Base-by-base conservation (phyloP, 495 filamentous ascomycete genomes). In the Rostrohypoxylon terebratum region DNA sequence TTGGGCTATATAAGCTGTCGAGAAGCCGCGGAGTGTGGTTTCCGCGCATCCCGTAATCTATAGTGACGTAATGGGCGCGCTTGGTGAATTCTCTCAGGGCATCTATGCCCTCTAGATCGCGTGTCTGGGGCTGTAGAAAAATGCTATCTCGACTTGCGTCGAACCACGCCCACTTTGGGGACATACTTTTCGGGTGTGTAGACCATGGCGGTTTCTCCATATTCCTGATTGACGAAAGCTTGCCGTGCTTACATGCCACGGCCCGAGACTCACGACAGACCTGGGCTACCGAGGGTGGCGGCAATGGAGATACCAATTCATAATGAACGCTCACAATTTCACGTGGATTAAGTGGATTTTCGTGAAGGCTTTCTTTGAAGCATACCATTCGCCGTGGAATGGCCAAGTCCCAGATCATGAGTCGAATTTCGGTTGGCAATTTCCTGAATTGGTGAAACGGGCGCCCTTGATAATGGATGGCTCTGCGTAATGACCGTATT, bases 391-490 rank as follows among this genome's bases (percentile, higher is more conserved):
- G 47, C 9, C 38, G 23, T 23, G 58, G 66, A 1, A 53, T 55
- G n/a, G 66, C 66, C 21, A 63, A 33, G 10, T 59, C 59, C 66
- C 66, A 69, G 14, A 69, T 63, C 59, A 69, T 69, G 13, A 16
- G 1, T 18, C 66, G 51, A 13, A 69, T 44, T 40, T 69, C 59
- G 8, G n/a, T 18, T n/a, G 66, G 66, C 3, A 69, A 59, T 13
- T 10, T 63, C 42, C 1, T 51, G 44, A 69, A 69, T 48, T 31
- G 59, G 36, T 20, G 33, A 20, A 69, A 69, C 9, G 6, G 54
- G 31, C 44, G 57, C 8, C 11, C 16, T 4, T 18, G 11, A 7
- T 18, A 5, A n/a, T 20, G 5, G 0, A 55, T 34, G 5, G 13
- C 18, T 36, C 51, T 34, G 20, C 51, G 51, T 13, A 55, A 55